phyloP scores from a whole-genome alignment of 2,329 filamentous ascomycete species.

The Cadophora sp. region DNA sequence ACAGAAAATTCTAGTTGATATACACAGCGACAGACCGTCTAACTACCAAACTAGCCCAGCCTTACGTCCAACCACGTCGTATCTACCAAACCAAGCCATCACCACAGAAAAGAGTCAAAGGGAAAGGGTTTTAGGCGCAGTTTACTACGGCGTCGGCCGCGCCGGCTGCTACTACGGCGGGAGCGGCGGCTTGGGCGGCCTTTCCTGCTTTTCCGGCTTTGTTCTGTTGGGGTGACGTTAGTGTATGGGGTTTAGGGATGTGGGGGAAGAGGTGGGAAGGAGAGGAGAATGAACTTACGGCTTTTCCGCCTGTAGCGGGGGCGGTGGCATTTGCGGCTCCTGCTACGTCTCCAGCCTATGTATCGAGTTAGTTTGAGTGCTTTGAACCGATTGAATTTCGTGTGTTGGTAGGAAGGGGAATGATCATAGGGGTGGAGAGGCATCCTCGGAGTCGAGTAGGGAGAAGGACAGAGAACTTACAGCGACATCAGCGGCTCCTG shows the following conservation, averaged over 20 bases:
- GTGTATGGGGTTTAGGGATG: not conserved
- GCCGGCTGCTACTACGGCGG: not conserved
- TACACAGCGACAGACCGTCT: not conserved
- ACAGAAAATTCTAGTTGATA: slow-evolving; percentile 1
- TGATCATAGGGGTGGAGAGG: not conserved
- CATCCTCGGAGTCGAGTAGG: no score
- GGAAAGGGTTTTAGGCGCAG: not conserved
- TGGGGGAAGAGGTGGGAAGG: not conserved
- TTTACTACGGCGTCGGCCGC: not conserved
- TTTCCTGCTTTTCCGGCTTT: slow-evolving; percentile 18
- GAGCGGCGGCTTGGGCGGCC: slow-evolving; percentile 11
- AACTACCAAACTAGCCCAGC: not conserved
- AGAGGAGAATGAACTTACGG: not conserved
- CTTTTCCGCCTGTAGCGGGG: not conserved
- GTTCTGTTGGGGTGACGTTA: not conserved
- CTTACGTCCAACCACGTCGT: no score
- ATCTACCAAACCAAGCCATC: not conserved
- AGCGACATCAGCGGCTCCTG: not conserved
- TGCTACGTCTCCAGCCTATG: not conserved
- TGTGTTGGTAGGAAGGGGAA: not conserved
- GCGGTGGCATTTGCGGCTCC: not conserved
- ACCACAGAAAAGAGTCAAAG: not conserved
- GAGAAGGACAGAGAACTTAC: not conserved
- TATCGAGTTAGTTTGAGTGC: not conserved
- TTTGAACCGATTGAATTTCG: not conserved